Conservation (phyloP, 176 grass and related monocot genomes). For the Ensete ventricosum region DNA sequence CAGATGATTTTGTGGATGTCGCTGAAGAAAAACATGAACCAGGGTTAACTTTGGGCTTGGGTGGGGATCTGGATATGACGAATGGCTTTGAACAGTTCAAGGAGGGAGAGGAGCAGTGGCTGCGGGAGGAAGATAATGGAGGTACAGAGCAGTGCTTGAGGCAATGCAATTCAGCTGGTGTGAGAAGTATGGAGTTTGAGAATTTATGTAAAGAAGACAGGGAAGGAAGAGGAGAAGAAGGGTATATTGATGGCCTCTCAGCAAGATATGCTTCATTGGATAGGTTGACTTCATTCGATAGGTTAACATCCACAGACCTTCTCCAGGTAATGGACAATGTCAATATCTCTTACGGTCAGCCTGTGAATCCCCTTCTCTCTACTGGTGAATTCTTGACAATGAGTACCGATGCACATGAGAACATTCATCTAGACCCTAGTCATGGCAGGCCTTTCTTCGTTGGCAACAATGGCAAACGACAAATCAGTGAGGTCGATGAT, state of each 20-base stretch:
- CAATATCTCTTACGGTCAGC: constrained; percentile 29
- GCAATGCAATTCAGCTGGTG: constrained; percentile 35
- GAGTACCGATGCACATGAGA: constrained; percentile 51
- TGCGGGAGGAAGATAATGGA: constrained; percentile 29
- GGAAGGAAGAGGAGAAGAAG: constrained; percentile 42
- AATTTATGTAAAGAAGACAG: constrained; percentile 66
- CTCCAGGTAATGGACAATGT: constrained; percentile 60
- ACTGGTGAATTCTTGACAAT: constrained; percentile 74
- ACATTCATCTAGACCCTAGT: constrained; percentile 27
- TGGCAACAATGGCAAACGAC: constrained; percentile 61
- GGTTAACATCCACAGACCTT: constrained; percentile 58
- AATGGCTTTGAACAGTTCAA: constrained; percentile 41
- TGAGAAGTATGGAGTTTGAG: constrained; percentile 61
- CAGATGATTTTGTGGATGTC: constrained; percentile 21
- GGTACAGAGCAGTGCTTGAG: constrained; percentile 38
- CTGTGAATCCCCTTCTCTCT: constrained; percentile 40
- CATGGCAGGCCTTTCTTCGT: constrained; percentile 41
- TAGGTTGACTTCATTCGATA: constrained; percentile 31
- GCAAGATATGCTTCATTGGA: constrained; percentile 49
- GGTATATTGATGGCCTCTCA: constrained; percentile 38
- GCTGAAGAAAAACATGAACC: constrained; percentile 31
- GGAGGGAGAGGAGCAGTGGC: constrained; percentile 42
- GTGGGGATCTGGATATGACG: constrained; percentile 27
- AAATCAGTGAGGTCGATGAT: constrained; percentile 56
- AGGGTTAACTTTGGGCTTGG: constrained; percentile 35